Base-by-base conservation (phyloP, 192 early-diverging fungal genomes). In the Rhizophagus prolifer region DNA sequence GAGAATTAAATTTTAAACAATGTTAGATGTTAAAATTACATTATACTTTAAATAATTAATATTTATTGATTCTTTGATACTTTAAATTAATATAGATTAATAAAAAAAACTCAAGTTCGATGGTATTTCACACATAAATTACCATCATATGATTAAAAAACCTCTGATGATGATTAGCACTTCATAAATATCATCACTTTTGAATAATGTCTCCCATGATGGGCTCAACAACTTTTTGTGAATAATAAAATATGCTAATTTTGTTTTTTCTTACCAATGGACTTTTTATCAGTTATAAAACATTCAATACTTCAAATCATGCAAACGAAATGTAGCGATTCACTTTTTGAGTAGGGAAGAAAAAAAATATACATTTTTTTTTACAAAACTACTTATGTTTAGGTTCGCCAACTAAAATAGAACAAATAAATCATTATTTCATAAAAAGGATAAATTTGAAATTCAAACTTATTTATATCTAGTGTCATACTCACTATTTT, bases 401-500 rank as follows among this genome's bases (percentile, higher is more conserved):
- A 21, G 50, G 50, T 54, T 54, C 50, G 1, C 50, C 50, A 21
- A 54, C 50, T 54, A 54, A 21, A 54, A 54, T 54, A 54, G 21
- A 54, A 21, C 12, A 21, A 21, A 54, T 54, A 21, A 54, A 21
- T 12, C 13, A 54, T 21, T 50, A 63, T 28, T 63, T 28, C 12
- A 64, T n/a, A 26, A 28, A 21, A 64, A 64, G 1, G 30, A 30
- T 14, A 64, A 64, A 64, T 38, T 38, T 38, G 2, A 38, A 38
- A 38, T 7, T 36, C 36, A 5, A 5, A 38, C 7, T 38, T 38
- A 64, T 28, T 64, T 14, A 14, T 44, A 10, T 44, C 41, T 30
- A 64, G 8, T 64, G 13, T 30, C 7, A 50, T 60, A 72, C 72
- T 60, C 14, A 74, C 72, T 63, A 16, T 74, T 74, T 63, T 74